Evolutionary conservation across 2,329 filamentous ascomycete species (phyloP), one percentile per base, ranked within the genome.

Genomic region (Coniella lustricola): DNA sequence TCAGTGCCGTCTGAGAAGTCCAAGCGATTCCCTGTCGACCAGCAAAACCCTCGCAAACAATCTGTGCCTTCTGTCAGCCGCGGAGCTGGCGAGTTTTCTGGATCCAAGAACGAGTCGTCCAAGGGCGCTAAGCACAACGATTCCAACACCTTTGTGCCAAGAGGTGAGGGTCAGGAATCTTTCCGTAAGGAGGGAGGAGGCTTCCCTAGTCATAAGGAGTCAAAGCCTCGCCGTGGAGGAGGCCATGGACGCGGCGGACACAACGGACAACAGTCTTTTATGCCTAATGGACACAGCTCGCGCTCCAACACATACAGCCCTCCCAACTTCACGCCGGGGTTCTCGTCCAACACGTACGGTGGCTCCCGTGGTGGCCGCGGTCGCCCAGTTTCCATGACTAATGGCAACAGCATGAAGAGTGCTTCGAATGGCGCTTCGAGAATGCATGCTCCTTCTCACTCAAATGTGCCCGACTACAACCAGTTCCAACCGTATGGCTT

Each of bases 401-500:
- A 50, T 38, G 48, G 48, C 34, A 50, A 29, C 18, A 29, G 40
- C 4, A 18, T 42, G 8, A 53, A 53, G 33, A 36, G 47, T 12
- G 43, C 50, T 8, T 32, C 45, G 9, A 60, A 56, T 34, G 56
- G 58, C 16, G 41, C 46, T 9, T 39, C 29, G 29, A 60, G 57
- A 49, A 46, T 69, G 34, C 62, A 47, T 44, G 40, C 25, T 31
- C 36, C 17, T 18, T 31, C 34, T n/a, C 44, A 45, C 31, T 4
- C 51, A 67, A 29, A 61, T 63, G 36, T 62, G 68, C 12, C 68
- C 68, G 54, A 58, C 63, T 25, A 62, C 64, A 48, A 65, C 62
- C 46, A 64, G 34, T 54, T 47, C 16, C 68, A 66, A 44, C 70
- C 73, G 25, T 74, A 68, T 50, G 53, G 64, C 3, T 62, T 70